Conservation (phyloP, 306 rosid genomes). For the Lotus japonicus region DNA sequence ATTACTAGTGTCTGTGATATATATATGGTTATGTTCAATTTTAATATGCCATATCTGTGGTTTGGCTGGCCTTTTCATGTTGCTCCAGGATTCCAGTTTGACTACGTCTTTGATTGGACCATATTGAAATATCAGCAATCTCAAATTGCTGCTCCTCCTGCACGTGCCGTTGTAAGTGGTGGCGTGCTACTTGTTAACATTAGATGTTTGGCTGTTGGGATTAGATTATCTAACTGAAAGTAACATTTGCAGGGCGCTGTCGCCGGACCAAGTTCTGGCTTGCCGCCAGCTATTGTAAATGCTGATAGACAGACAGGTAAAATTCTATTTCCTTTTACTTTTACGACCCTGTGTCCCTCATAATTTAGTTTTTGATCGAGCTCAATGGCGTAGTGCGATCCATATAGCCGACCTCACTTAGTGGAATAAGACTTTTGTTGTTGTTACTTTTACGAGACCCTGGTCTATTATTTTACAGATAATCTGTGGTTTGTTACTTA, state of each 20-base stretch:
- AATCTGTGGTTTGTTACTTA: not conserved
- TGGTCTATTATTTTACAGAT: not conserved
- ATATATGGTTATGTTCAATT: not conserved
- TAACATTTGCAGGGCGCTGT: constrained; percentile 53
- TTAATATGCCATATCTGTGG: not conserved
- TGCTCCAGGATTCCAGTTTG: constrained; percentile 86
- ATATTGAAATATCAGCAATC: constrained; percentile 96
- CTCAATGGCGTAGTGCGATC: too few relatives aligned
- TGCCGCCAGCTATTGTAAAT: constrained; percentile 60
- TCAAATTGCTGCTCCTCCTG: constrained; percentile 66
- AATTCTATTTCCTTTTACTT: not conserved
- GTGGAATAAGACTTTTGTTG: too few relatives aligned
- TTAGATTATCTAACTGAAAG: constrained; percentile 17
- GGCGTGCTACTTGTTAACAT: not conserved
- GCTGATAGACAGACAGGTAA: constrained; percentile 73
- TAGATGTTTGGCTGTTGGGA: not conserved
- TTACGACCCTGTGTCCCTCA: not conserved
- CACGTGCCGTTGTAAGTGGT: constrained; percentile 59
- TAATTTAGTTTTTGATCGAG: too few relatives aligned
- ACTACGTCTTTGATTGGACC: constrained; percentile 97
- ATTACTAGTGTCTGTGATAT: not conserved
- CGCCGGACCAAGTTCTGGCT: constrained; percentile 93
- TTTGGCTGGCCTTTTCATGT: constrained; percentile 13
- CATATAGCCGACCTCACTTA: too few relatives aligned
- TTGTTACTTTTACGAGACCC: not conserved